These are phyloP conservation scores for Thelonectria olida DNA, from an alignment of 2,329 filamentous ascomycete genomes.

Conservation along the genomic window DNA sequence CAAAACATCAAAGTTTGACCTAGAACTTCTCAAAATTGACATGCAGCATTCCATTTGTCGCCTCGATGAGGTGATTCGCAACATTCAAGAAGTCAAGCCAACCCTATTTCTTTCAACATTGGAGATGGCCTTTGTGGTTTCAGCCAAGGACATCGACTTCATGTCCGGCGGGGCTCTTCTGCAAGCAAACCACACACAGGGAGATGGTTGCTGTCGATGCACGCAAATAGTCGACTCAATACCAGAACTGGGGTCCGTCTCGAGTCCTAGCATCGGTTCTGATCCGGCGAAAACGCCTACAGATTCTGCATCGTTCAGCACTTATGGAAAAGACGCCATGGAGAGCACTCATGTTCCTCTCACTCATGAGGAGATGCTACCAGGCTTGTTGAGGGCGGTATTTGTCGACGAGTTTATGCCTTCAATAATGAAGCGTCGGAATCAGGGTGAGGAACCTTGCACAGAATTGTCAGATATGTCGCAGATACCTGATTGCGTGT, in stretches of 20 bases:
- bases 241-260: background rate
- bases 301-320: background rate
- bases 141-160: background rate
- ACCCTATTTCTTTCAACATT: background rate
- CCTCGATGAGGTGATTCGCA: background rate
- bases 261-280: background rate
- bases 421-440: background rate
- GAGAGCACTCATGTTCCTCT: background rate
- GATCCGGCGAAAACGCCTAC: background rate
- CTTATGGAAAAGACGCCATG: background rate
- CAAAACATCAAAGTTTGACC: background rate
- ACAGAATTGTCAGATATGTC: background rate
- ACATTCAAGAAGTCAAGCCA: background rate
- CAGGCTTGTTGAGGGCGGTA: background rate
- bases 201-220: background rate
- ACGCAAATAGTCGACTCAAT: background rate
- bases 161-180: background rate
- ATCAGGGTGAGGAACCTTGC: too few species aligned
- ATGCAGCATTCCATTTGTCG: background rate
- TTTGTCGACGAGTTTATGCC: background rate
- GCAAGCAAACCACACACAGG: too few species aligned
- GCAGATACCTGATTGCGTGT: background rate
- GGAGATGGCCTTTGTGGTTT: background rate
- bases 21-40: background rate
- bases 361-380: background rate